phyloP scores from a whole-genome alignment of 768 basidiomycete genomes.

The Tylopilus plumbeoviolaceoides region DNA sequence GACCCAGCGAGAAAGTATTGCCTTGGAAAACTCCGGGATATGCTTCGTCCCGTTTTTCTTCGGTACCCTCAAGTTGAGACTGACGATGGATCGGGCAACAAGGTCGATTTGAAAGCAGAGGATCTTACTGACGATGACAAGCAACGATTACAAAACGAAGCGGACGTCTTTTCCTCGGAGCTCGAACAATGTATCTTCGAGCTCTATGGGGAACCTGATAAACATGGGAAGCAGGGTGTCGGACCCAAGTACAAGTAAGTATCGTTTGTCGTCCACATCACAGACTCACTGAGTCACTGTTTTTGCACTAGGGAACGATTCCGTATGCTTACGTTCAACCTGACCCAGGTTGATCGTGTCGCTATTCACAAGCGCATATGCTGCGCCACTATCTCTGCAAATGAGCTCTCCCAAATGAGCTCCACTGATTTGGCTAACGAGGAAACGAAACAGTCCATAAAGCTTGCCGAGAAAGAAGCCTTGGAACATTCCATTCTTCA shows the following conservation, averaged over 20 bases:
- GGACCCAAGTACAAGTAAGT: conserved; percentile 79
- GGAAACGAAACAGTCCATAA: conserved; percentile 79
- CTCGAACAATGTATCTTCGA: conserved; percentile 78
- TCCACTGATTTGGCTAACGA: conserved; percentile 88
- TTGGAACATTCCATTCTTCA: conserved; percentile 81
- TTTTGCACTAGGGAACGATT: conserved; percentile 68
- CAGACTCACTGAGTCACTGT: conserved; percentile 1
- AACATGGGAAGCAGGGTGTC: conserved; percentile 55
- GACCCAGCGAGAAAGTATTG: conserved; percentile 81
- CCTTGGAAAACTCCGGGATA: conserved; percentile 66
- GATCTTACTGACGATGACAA: conserved; percentile 61
- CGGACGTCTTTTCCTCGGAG: conserved; percentile 61
- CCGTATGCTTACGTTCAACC: conserved; percentile 84
- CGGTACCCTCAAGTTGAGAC: conserved; percentile 57
- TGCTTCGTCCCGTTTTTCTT: conserved; percentile 67
- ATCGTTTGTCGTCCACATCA: background rate
- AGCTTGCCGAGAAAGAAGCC: conserved; percentile 75
- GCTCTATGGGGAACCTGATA: conserved; percentile 74
- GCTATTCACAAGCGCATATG: conserved; percentile 77
- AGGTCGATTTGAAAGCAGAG: conserved; percentile 44
- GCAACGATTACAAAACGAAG: conserved; percentile 48
- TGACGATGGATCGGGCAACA: conserved; percentile 29
- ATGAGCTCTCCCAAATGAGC: conserved; percentile 78
- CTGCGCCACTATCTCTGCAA: conserved; percentile 57
- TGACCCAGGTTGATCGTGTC: conserved; percentile 77